Evolutionary conservation across 1,284 basidiomycete species (phyloP), one percentile per base, ranked within the genome.

Genomic region (Butyriboletus appendiculatus): DNA sequence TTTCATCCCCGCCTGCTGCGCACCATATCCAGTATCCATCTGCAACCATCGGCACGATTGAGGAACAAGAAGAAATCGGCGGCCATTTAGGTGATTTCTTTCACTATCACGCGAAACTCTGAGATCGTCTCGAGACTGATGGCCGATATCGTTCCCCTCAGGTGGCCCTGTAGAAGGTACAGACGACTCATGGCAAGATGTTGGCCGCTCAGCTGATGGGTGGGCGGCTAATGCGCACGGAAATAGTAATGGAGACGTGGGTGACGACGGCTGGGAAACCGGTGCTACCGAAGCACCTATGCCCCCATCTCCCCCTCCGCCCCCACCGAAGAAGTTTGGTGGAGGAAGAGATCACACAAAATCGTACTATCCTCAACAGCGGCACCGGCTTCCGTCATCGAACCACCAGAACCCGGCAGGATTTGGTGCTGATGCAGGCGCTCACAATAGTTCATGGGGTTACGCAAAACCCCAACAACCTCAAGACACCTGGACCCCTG

Each of bases 151-250:
- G 26, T 50, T 49, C 45, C 37, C 15, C 12, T 52, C 37, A 67
- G 66, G 45, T 48, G 65, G 35, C 52, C 53, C 52, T 28, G 32
- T 22, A 39, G 65, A 53, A 40, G 51, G 26, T 22, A 52, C 48
- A 30, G 68, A 62, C 28, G 68, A 58, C 39, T 57, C 65, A 44
- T 72, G 70, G 69, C 66, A 72, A 56, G 56, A 66, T 45, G 44
- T 49, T 18, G 58, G 48, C 45, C 62, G 4, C 32, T 45, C 64
- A 32, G 55, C 56, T 16, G 64, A 68, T 55, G 57, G 52, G 5
- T 73, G 67, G 70, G 50, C 12, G 38, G 37, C 59, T 46, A 45
- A 58, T 48, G 53, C 32, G n/a, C 57, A 64, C 53, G 62, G 50
- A 61, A 61, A 64, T 62, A 60, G 61, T 38, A 63, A 65, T 39